phyloP scores from a whole-genome alignment of 1,284 basidiomycete genomes.

The Tetrapyrgos nigripes region DNA sequence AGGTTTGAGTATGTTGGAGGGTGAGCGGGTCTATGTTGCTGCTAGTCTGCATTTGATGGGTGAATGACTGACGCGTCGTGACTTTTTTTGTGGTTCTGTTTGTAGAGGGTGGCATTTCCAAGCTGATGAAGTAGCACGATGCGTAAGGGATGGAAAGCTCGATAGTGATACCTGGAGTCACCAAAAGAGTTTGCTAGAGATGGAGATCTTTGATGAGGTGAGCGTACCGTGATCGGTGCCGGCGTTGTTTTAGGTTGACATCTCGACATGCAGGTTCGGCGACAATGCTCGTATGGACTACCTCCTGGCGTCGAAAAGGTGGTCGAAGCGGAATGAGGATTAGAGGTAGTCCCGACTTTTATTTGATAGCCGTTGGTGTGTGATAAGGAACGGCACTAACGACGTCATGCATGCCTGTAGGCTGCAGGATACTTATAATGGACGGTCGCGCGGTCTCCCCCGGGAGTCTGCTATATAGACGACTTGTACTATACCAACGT shows the following conservation, averaged over 20 bases:
- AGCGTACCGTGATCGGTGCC: conserved; percentile 22
- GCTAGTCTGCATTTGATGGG: too few species aligned
- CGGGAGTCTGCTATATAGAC: too few species aligned
- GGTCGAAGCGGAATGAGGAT: neutral
- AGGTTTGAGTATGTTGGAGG: conserved; percentile 61
- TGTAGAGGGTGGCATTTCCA: conserved; percentile 71
- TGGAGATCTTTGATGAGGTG: conserved; percentile 85
- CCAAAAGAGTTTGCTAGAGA: conserved; percentile 78
- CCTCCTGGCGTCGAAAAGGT: conserved; percentile 49
- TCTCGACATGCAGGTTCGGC: conserved; percentile 41
- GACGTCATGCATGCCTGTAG: too few species aligned
- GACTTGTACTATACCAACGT: too few species aligned
- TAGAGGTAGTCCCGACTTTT: too few species aligned
- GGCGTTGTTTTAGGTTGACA: neutral
- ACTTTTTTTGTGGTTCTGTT: conserved; percentile 1
- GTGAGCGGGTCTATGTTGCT: neutral
- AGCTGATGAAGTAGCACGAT: conserved; percentile 86
- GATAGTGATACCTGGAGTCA: conserved; percentile 80
- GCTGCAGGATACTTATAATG: too few species aligned
- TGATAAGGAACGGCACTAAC: too few species aligned
- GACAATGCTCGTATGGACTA: conserved; percentile 46
- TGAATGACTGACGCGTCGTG: too few species aligned
- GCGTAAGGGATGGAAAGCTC: conserved; percentile 76
- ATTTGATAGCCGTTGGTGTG: too few species aligned
- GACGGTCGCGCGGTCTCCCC: too few species aligned